Percentiles rank a stretch among this genome's conserved stretches.
Conservation (phyloP, 345 rosid genomes). For the Syzygium aromaticum region DNA sequence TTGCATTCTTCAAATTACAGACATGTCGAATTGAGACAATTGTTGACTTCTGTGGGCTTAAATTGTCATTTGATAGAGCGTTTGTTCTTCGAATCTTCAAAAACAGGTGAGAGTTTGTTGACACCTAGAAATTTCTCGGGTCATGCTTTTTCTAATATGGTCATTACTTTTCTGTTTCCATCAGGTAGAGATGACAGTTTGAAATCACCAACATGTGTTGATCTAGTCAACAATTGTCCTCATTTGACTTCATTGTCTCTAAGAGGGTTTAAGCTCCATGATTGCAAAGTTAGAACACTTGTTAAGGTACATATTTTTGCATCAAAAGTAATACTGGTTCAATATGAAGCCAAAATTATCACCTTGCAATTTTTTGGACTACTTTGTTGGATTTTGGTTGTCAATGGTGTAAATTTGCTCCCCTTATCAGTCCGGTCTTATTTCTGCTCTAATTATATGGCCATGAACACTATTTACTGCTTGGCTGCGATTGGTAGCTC, state of each 20-base stretch:
- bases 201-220: conserved; percentile 53
- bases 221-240: conserved; percentile 64
- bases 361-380: not conserved
- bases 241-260: conserved; percentile 66
- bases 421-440: not conserved
- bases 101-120: conserved; percentile 33
- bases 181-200: conserved; percentile 63
- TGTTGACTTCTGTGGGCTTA: conserved; percentile 49
- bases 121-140: conserved; percentile 7
- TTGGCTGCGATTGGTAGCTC: not conserved
- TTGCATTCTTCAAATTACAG: conserved; percentile 20
- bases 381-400: not conserved
- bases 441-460: not conserved
- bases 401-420: not conserved
- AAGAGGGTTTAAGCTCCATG: conserved; percentile 74
- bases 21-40: conserved; percentile 50
- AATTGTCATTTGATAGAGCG: conserved; percentile 65
- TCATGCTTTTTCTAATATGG: conserved; percentile 3
- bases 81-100: conserved; percentile 64
- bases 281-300: conserved; percentile 48
- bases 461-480: not conserved
- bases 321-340: not conserved
- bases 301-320: conserved; percentile 39
- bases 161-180: conserved; percentile 1
- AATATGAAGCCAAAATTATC: not conserved